Evolutionary conservation across 768 basidiomycete species (phyloP), one percentile per base, ranked within the genome.

Genomic region (Hysterangium stoloniferum): DNA sequence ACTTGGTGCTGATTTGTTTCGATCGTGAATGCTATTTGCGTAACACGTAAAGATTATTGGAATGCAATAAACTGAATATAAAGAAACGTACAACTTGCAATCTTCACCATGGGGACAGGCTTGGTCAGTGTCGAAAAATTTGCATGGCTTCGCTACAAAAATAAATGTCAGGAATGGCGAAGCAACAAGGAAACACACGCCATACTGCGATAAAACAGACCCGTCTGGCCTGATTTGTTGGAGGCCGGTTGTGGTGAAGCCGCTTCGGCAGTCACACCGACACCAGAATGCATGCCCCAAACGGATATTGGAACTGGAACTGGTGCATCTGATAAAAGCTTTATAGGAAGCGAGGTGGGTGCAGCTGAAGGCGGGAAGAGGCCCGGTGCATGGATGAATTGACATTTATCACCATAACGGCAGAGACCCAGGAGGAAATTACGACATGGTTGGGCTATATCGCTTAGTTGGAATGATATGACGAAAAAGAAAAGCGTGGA

Each of bases 391-490:
- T 51, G 49, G 17, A 51, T 51, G 31, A 51, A 51, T 19, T 51
- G 49, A 22, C 49, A 51, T 41, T 51, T 51, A 20, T 51, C 49
- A 15, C 22, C 49, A 29, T 28, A 51, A 15, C 49, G 35, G 20
- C 49, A 51, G 19, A 51, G 25, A 28, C 49, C 49, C 13, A 51
- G 49, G 2, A 51, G 24, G 27, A 25, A 51, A 31, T 51, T 51
- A 4, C 37, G 37, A 32, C 49, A 51, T 29, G 49, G 49, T 43
- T 51, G 49, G 25, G 49, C 49, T 51, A 28, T 2, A 27, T 29
- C 17, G 25, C 6, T 13, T 13, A 36, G 12, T 28, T 36, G 11
- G 4, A 31, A 25, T 11, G 25, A 22, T 27, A 9, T 20, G 31
- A 33, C 3, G 7, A 41, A 32, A 2, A 29, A 42, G 17, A 15